Evolutionary conservation across 1,284 basidiomycete species (phyloP), one percentile per base, ranked within the genome.

Genomic region (Moesziomyces antarcticus): DNA sequence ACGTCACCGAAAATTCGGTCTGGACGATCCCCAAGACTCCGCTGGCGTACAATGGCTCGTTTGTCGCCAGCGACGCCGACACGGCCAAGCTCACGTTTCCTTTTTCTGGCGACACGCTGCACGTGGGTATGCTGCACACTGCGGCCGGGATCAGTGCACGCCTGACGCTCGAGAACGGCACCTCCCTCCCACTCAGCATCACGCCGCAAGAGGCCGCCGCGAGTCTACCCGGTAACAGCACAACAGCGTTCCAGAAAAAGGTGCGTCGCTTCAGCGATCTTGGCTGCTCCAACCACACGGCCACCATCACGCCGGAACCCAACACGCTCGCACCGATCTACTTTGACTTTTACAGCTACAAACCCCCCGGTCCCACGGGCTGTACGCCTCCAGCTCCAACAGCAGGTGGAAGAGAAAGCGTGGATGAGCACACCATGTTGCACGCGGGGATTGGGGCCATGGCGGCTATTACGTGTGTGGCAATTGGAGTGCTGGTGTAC

Each of bases 311-410:
- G 30, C 20, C 43, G 0, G 3, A 35, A 8, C 47, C 55, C 8
- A 21, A 4, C 10, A 3, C 22, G 5, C 30, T 47, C 21, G n/a
- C 35, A n/a, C 13, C 35, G 9, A 8, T 62, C 22, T 55, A 51
- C 37, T 69, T 69, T 40, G 66, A 69, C 37, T 57, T 59, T 48
- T 62, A 45, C 22, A 69, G 66, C 52, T 69, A 37, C 22, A 18
- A 45, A 1, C 33, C 59, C 1, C n/a, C 55, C 11, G 51, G 37
- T 3, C 37, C 37, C 14, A 7, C 5, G 16, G 16, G 37, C 37
- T 40, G 37, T 8, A n/a, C 37, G 10, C 30, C 30, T 33, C 11
- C 30, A 1, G 6, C 30, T 13, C 30, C 30, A 8, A 18, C 37
- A 6, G 37, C 14, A 3, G 37, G 37, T 8, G 16, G 14, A 18